A percentile compares a stretch with the other conserved stretches of the same genome.
Evolutionary conservation across 176 grass and related monocot genomes (phyloP).

Genomic region (Aegilops tauschii): DNA sequence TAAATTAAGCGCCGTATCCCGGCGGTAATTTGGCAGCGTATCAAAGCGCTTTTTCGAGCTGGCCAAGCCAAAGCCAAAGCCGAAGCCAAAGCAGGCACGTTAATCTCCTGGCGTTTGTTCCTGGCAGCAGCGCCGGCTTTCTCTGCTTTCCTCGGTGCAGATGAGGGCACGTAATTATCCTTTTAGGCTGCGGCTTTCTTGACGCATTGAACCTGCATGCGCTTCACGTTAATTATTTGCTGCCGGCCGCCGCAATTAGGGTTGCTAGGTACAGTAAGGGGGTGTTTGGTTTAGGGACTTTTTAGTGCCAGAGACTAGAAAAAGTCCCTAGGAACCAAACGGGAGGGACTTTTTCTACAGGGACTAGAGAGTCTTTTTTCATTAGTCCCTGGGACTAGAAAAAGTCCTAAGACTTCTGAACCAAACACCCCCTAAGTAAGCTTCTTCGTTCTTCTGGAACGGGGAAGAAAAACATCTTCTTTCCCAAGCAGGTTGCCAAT

Average conservation of each 20-base stretch:
- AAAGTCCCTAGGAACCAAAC: no score
- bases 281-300: no score
- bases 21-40: constrained; percentile 28
- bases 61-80: constrained; percentile 30
- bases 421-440: no score
- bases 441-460: neutral
- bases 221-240: neutral
- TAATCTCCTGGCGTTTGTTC: neutral
- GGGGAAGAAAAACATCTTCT: neutral
- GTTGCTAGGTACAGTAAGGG: neutral
- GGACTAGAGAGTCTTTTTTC: no score
- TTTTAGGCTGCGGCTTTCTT: constrained; percentile 9
- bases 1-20: neutral
- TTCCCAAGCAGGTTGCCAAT: neutral
- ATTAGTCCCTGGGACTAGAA: no score
- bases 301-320: no score
- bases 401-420: no score
- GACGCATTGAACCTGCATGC: constrained; percentile 18
- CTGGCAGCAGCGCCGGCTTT: neutral
- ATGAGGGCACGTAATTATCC: neutral
- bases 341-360: no score
- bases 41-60: constrained; percentile 37
- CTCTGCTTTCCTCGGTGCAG: neutral
- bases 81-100: constrained; percentile 34
- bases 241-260: neutral